These are phyloP conservation scores for Daucus carota DNA, from an alignment of 129 eudicot species.

Conservation along the genomic window DH1_v3.0 NC_030382.2:12024501-12025000, in stretches of 20 bases:
- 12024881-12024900: constrained; percentile 25
- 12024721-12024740: background rate
- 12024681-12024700: background rate
- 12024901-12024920: constrained; percentile 31
- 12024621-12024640: background rate
- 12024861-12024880: constrained; percentile 16
- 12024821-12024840: background rate
- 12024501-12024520: background rate
- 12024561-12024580: background rate
- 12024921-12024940: constrained; percentile 25
- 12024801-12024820: constrained; percentile 7
- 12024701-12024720: background rate
- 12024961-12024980: constrained; percentile 13
- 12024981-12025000: background rate
- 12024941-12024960: constrained; percentile 12
- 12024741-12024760: background rate
- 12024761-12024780: background rate
- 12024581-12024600: background rate
- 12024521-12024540: background rate
- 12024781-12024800: background rate
- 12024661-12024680: background rate
- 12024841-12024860: background rate
- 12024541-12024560: background rate
- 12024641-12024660: background rate
- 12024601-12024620: background rate